Conservation (phyloP, 2,329 filamentous ascomycete species). For the Talaromyces atroroseus region DNA sequence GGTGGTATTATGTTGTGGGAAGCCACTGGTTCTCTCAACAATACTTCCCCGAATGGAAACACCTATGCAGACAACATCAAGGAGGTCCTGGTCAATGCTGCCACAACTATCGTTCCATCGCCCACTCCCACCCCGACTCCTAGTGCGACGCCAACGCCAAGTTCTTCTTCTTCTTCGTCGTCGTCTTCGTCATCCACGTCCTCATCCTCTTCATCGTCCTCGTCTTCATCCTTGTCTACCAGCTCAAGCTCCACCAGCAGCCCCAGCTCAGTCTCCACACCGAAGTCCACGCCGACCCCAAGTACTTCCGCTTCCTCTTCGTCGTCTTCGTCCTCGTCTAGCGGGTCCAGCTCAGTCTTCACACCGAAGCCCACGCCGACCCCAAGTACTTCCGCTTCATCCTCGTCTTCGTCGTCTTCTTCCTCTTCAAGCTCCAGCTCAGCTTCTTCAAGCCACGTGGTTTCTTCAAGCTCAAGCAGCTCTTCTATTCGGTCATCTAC, state of each 20-base stretch:
- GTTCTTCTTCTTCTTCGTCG: not conserved
- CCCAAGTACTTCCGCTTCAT: not conserved
- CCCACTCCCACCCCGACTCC: not conserved
- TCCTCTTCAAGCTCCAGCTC: conserved; percentile 2
- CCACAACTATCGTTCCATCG: conserved; percentile 16
- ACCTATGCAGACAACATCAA: conserved; percentile 19
- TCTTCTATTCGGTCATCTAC: not conserved
- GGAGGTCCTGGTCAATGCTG: conserved; percentile 10
- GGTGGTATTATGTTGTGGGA: conserved; percentile 60
- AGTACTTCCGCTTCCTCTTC: not conserved
- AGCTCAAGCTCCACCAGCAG: not conserved
- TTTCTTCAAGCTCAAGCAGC: not conserved
- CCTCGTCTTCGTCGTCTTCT: not conserved
- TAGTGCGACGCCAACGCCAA: not conserved
- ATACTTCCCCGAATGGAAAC: conserved; percentile 11
- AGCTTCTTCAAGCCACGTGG: not conserved
- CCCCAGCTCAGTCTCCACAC: not conserved
- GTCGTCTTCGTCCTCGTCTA: not conserved
- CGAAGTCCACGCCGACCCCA: not conserved
- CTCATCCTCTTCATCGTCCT: not conserved
- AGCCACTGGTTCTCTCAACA: conserved; percentile 27
- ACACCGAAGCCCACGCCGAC: not conserved
- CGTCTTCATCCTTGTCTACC: not conserved
- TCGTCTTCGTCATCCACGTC: not conserved
- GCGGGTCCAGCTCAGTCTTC: not conserved